Evolutionary conservation across 108 stramenopile species (phyloP).

Genomic region (Skeletonema costatum): DNA sequence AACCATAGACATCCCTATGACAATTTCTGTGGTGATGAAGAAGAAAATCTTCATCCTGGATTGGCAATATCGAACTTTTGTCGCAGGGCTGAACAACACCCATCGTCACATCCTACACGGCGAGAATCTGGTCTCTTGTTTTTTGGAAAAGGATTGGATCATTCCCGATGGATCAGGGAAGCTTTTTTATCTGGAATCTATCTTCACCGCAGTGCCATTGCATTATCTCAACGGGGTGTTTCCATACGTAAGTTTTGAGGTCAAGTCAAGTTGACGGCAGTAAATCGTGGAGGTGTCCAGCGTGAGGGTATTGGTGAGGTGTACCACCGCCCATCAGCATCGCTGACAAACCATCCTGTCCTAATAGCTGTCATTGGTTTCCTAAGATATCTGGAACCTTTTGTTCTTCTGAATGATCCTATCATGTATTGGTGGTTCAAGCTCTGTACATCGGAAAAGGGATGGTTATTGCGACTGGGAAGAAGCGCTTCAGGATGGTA

Average conservation of each 20-base stretch:
- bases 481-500: background rate
- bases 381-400: slow-evolving; percentile 8
- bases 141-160: slow-evolving; percentile 13
- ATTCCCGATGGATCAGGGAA: background rate
- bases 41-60: slow-evolving; percentile 3
- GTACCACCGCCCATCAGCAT: slow-evolving; percentile 2
- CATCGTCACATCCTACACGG: background rate
- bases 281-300: background rate
- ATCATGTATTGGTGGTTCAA: slow-evolving; percentile 3
- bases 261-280: too few relatives aligned
- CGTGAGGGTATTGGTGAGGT: background rate
- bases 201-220: background rate
- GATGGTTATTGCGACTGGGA: slow-evolving; percentile 7
- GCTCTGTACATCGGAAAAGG: too few relatives aligned
- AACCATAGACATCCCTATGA: background rate
- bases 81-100: background rate
- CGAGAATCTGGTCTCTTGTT: background rate
- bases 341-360: background rate
- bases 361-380: background rate
- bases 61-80: slow-evolving; percentile 6
- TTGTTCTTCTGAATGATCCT: background rate
- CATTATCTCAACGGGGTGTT: slow-evolving; percentile 1
- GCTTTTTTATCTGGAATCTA: background rate
- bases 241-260: background rate
- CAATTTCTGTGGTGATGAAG: background rate